Percentiles rank a stretch among this genome's conserved stretches.
Evolutionary conservation across 2,329 filamentous ascomycete species (phyloP).

Genomic region (Parastagonospora nodorum): DNA sequence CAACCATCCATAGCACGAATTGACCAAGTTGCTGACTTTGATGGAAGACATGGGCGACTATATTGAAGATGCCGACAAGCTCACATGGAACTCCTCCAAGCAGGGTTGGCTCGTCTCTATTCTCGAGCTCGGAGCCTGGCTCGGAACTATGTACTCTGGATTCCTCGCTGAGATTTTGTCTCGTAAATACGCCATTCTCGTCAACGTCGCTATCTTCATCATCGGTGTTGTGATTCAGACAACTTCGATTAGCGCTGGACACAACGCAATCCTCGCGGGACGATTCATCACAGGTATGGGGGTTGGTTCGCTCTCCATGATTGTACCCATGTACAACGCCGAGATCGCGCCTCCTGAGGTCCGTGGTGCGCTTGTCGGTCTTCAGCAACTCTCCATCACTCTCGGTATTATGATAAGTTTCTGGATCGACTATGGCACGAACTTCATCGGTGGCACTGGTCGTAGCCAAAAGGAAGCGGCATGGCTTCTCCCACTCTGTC

Average conservation of each 20-base stretch:
- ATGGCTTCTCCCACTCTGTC: conserved; percentile 73
- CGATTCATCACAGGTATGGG: conserved; percentile 75
- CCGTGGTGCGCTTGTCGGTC: conserved; percentile 66
- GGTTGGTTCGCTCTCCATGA: conserved; percentile 70
- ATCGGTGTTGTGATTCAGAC: conserved; percentile 72
- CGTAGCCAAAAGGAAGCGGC: conserved; percentile 66
- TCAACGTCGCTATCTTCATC: conserved; percentile 70
- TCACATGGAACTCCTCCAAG: conserved; percentile 44
- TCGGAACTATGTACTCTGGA: conserved; percentile 71
- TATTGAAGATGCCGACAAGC: conserved; percentile 30
- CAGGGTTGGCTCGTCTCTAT: conserved; percentile 62
- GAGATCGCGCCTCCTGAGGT: conserved; percentile 62
- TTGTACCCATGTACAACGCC: conserved; percentile 60
- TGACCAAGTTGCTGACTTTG: background rate
- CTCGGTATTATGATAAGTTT: conserved; percentile 68
- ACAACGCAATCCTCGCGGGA: conserved; percentile 68
- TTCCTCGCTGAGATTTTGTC: conserved; percentile 71
- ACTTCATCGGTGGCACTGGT: conserved; percentile 61
- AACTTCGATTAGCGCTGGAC: conserved; percentile 57
- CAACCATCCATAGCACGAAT: background rate
- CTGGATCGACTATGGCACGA: conserved; percentile 42
- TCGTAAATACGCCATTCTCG: conserved; percentile 70
- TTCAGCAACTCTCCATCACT: conserved; percentile 66
- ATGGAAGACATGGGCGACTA: conserved; percentile 49
- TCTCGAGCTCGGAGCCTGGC: conserved; percentile 75